phyloP scores from a whole-genome alignment of 106 monocot species.

The Agapanthus africanus region DNA sequence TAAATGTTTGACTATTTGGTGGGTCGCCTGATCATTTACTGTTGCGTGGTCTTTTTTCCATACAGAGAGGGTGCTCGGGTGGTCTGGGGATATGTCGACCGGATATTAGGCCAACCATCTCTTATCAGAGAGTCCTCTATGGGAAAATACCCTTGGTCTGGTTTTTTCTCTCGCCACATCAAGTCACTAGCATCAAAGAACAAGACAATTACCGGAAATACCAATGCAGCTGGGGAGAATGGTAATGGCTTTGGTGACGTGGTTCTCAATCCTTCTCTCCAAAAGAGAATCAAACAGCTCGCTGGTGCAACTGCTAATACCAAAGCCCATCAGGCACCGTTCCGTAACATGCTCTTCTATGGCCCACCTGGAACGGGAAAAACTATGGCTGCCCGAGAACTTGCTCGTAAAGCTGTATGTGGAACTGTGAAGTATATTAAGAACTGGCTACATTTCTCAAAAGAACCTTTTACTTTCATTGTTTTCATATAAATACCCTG shows the following conservation, averaged over 20 bases:
- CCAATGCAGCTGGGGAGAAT: constrained; percentile 28
- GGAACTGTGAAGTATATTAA: not conserved
- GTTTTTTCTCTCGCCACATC: constrained; percentile 48
- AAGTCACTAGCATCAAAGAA: constrained; percentile 27
- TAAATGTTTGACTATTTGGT: too few relatives aligned
- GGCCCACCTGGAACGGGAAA: constrained; percentile 97
- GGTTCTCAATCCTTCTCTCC: constrained; percentile 78
- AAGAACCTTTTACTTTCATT: too few relatives aligned
- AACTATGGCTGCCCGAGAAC: constrained; percentile 92
- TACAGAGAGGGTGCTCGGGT: constrained; percentile 93
- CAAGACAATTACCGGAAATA: constrained; percentile 16
- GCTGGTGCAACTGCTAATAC: constrained; percentile 89
- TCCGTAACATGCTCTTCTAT: constrained; percentile 97
- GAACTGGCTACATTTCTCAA: not conserved
- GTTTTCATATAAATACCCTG: too few relatives aligned
- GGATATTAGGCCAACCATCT: constrained; percentile 94
- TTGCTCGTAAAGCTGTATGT: constrained; percentile 85
- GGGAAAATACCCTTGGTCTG: constrained; percentile 96
- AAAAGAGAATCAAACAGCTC: constrained; percentile 79
- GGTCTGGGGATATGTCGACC: constrained; percentile 92
- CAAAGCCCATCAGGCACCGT: constrained; percentile 92
- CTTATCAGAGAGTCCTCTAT: constrained; percentile 92
- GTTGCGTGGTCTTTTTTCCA: constrained; percentile 9
- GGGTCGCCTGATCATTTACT: too few relatives aligned
- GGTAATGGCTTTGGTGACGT: constrained; percentile 84